Evolutionary conservation across 495 filamentous ascomycete species (phyloP).

Genomic region (Alectoria sarmentosa): DNA sequence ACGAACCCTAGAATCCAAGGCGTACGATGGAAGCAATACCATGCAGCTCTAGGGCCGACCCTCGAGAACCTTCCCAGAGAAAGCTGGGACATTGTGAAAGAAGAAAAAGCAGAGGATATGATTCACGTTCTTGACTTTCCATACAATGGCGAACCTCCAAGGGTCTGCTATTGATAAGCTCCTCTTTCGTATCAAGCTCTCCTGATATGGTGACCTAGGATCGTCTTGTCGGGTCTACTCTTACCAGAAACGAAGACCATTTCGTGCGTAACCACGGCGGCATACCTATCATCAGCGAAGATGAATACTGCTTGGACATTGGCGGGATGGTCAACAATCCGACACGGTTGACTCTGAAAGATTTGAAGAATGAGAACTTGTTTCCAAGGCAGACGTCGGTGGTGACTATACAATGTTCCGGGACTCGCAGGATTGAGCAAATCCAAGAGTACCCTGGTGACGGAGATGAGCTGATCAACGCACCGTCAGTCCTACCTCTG

Average conservation of each 20-base stretch:
- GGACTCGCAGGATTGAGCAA: conserved; percentile 54
- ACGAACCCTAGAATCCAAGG: neutral
- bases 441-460: conserved; percentile 52
- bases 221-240: too few species aligned
- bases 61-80: conserved; percentile 37
- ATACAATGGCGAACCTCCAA: conserved; percentile 62
- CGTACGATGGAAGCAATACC: neutral
- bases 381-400: conserved; percentile 45
- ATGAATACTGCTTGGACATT: conserved; percentile 11
- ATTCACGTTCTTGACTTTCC: conserved; percentile 62
- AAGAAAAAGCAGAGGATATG: conserved; percentile 61
- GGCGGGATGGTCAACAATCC: neutral
- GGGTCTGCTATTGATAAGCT: conserved; percentile 27
- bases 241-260: too few species aligned
- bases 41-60: neutral
- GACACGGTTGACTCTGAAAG: neutral
- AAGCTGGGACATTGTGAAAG: conserved; percentile 50
- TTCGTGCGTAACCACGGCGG: conserved; percentile 65
- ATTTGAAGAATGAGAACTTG: neutral
- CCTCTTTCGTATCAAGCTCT: too few species aligned
- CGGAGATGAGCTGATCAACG: conserved; percentile 56
- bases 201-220: too few species aligned
- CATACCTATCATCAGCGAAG: conserved; percentile 53
- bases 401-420: conserved; percentile 53
- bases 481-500: too few species aligned